Evolutionary conservation across 75 land plant species (phyloP), one percentile per base, ranked within the genome.

Genomic region (Azolla pinnata): DNA sequence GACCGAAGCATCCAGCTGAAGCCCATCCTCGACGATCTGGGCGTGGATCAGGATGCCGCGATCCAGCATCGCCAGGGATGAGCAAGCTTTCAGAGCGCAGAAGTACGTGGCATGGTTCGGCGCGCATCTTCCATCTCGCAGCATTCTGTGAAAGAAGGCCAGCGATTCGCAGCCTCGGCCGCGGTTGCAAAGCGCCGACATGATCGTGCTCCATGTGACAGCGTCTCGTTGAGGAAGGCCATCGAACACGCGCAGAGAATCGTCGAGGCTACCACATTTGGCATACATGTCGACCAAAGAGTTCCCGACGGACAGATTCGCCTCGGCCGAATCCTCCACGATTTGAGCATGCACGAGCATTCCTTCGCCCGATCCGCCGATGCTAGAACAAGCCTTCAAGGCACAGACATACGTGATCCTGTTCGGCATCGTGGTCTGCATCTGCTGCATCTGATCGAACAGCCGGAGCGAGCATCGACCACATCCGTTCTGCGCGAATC

Each of bases 121-220:
- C 28, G 35, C 26, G n/a, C n/a, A n/a, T 23, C 53, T 47, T 18
- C 52, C 57, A 32, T 23, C 38, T n/a, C 14, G n/a, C n/a, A 28
- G 74, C 74, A 85, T 79, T 18, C 64, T 59, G 23, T 54, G 53
- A 33, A 85, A 79, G 18, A 79, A 58, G 56, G 47, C 31, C 44
- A 84, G 69, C 3, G 71, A 78, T 35, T 77, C 73, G 21, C 25
- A 18, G 30, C 69, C 63, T 29, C 77, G 52, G 17, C 74, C 73
- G 38, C 60, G 75, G 0, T 79, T 63, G 9, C 71, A 58, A 57
- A 74, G 75, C 33, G 81, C 75, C 50, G 71, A 58, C 57, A 84
- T 69, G 61, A 75, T 42, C 18, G 63, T 65, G 49, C 72, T 80
- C 83, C 83, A 80, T 8, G 87, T 68, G 17, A 77, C 53, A 19